A percentile compares a stretch with the other conserved stretches of the same genome.
Conservation (phyloP, 345 rosid species). For the Sonneratia caseolaris region DNA sequence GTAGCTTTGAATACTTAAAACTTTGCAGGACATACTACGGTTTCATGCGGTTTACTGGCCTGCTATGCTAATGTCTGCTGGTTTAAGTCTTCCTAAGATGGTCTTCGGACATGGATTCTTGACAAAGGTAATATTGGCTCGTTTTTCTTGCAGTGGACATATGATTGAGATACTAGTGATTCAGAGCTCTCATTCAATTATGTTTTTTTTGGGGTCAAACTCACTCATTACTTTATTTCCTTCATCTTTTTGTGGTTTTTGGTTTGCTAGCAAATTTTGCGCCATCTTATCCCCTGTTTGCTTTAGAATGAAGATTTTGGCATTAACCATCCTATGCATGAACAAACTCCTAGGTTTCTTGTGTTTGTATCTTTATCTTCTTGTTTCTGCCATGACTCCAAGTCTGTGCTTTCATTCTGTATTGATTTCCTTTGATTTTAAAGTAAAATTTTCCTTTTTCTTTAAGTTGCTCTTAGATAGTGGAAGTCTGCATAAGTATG, state of each 20-base stretch:
- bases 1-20: not conserved
- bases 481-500: not conserved
- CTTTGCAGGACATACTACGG: slow-evolving; percentile 76
- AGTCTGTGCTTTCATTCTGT: not conserved
- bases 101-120: slow-evolving; percentile 95
- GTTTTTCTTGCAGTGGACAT: not conserved
- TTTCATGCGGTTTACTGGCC: slow-evolving; percentile 99
- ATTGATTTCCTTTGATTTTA: not conserved
- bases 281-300: not conserved
- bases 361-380: not conserved
- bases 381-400: not conserved
- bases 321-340: not conserved
- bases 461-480: not conserved
- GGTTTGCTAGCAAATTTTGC: not conserved
- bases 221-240: not conserved
- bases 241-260: not conserved
- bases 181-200: not conserved
- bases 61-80: slow-evolving; percentile 96
- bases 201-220: too few species aligned
- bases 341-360: not conserved
- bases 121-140: slow-evolving; percentile 50
- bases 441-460: not conserved
- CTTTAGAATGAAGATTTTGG: not conserved
- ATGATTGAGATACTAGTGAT: not conserved
- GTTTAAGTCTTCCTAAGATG: slow-evolving; percentile 62